Evolutionary conservation across 2,329 filamentous ascomycete genomes (phyloP), one percentile per base, ranked within the genome.

Genomic region (Exophiala sp.): DNA sequence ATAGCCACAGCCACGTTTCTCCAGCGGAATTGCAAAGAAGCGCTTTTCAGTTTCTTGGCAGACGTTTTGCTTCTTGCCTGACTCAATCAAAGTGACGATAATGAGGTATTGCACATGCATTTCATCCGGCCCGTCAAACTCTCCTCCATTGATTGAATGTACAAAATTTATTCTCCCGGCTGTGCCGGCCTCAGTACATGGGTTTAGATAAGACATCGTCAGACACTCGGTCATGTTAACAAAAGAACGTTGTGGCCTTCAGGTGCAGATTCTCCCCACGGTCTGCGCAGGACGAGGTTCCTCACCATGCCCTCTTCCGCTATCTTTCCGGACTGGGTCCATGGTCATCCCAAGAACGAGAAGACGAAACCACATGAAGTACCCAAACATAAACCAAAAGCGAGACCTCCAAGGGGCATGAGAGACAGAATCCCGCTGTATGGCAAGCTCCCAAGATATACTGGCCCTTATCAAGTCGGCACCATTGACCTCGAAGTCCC

Each of bases 401-500:
- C 71, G 11, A 71, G 78, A 39, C 73, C 55, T 5, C 75, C 77
- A 1, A 67, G 68, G 34, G 72, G 73, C 18, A 58, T 77, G n/a
- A 72, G 78, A 34, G 78, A 82, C 59, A 72, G 74, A 43, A 59
- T 76, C 5, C 72, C 79, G 20, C 65, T 73, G 0, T 72, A 73
- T 48, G 65, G 73, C 32, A 68, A 73, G 5, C 61, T 82, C 3
- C 78, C 78, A 3, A 71, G 71, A 7, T 77, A 80, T 40, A 77
- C 78, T 4, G 79, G 79, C 0, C 78, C 78, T 1, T 81, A 82
- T 61, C 72, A 68, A 52, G 74, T 78, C 11, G 75, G 73, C 0
- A 71, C 71, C n/a, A 79, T 82, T 74, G 78, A 81, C 50, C 75
- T 82, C 36, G 79, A 82, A 65, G 71, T 81, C 0, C 78, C 79